Evolutionary conservation across 345 rosid species (phyloP).

Genomic region (Noccaea caerulescens): DNA sequence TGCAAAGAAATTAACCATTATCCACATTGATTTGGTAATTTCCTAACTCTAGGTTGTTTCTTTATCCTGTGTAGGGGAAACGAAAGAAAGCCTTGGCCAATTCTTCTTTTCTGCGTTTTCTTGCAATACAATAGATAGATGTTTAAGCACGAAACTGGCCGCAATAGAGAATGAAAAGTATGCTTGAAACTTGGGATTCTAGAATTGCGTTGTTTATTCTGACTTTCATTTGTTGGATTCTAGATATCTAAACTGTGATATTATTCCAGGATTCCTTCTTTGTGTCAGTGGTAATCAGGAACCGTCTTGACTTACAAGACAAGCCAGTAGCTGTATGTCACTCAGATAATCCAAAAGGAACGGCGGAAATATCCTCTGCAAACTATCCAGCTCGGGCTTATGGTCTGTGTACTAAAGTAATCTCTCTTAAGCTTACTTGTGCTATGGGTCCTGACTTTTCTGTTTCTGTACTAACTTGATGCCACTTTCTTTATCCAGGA

Average conservation of each 20-base stretch:
- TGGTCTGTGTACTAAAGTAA: conserved; percentile 58
- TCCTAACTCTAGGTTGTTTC: conserved; percentile 21
- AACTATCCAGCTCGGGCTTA: conserved; percentile 89
- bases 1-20: conserved; percentile 49
- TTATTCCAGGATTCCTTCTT: conserved; percentile 88
- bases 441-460: conserved; percentile 2
- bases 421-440: conserved; percentile 33
- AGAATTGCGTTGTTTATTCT: conserved; percentile 6
- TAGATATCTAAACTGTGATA: conserved; percentile 33
- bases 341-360: conserved; percentile 90
- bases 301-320: conserved; percentile 67
- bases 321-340: conserved; percentile 93
- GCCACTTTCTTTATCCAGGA: conserved; percentile 50
- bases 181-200: conserved; percentile 19
- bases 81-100: conserved; percentile 8
- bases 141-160: conserved; percentile 4
- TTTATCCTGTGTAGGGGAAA: not conserved
- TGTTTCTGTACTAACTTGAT: conserved; percentile 25
- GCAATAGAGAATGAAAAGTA: conserved; percentile 9
- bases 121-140: not conserved
- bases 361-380: conserved; percentile 98
- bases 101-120: not conserved
- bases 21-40: conserved; percentile 92
- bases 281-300: conserved; percentile 85
- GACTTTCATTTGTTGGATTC: conserved; percentile 20